These are phyloP conservation scores for Lachnellula cervina DNA, from an alignment of 2,329 filamentous ascomycete species.

Conservation along the genomic window DNA sequence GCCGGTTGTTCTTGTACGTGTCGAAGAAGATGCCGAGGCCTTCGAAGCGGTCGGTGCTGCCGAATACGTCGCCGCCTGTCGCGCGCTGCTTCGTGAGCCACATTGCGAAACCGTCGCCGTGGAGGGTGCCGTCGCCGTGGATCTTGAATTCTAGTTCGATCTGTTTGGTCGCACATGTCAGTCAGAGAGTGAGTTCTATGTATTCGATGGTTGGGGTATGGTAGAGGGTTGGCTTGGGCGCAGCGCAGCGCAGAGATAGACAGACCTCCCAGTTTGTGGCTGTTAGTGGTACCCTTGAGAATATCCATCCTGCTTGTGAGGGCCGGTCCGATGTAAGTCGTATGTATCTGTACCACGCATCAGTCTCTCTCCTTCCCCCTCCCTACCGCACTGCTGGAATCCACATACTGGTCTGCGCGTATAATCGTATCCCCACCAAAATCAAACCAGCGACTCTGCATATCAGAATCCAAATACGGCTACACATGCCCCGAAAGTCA, in stretches of 20 bases:
- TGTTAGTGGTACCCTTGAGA: slow-evolving; percentile 87
- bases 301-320: slow-evolving; percentile 89
- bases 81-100: slow-evolving; percentile 96
- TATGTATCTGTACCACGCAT: slow-evolving; percentile 62
- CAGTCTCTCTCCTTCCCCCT: slow-evolving; percentile 14
- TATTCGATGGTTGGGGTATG: no score
- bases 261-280: slow-evolving; percentile 93
- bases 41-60: slow-evolving; percentile 82
- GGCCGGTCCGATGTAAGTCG: slow-evolving; percentile 86
- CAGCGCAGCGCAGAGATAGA: slow-evolving; percentile 1
- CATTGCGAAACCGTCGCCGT: slow-evolving; percentile 95
- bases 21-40: slow-evolving; percentile 90
- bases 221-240: no score
- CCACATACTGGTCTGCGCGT: slow-evolving; percentile 59
- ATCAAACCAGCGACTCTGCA: slow-evolving; percentile 98
- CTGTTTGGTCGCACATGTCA: slow-evolving; percentile 31
- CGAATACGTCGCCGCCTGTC: slow-evolving; percentile 78
- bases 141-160: slow-evolving; percentile 95
- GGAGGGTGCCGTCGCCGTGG: slow-evolving; percentile 80
- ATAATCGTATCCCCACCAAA: slow-evolving; percentile 95
- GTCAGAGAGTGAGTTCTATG: not conserved
- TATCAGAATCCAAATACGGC: slow-evolving; percentile 96
- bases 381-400: not conserved
- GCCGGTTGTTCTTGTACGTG: slow-evolving; percentile 99
- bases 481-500: slow-evolving; percentile 36